Evolutionary conservation across 176 grass and related monocot genomes (phyloP).

Genomic region (Thinopyrum elongatum): DNA sequence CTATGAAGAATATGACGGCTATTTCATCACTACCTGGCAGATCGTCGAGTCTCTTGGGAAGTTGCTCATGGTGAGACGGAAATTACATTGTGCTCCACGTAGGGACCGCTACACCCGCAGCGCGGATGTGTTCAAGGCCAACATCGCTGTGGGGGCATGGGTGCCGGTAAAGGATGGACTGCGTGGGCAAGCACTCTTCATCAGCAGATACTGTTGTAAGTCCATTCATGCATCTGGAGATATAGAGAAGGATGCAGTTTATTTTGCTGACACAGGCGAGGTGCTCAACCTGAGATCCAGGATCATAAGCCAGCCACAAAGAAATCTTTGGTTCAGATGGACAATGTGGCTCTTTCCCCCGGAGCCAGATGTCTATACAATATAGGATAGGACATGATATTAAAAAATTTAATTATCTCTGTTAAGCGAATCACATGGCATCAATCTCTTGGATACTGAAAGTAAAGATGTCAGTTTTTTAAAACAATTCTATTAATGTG

Average conservation of each 20-base stretch:
- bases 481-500: too few relatives aligned
- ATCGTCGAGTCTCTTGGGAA: background rate
- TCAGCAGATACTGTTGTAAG: background rate
- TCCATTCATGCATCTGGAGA: background rate
- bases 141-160: background rate
- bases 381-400: too few relatives aligned
- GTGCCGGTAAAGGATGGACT: background rate
- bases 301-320: background rate
- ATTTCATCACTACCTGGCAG: background rate
- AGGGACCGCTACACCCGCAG: background rate
- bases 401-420: background rate
- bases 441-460: too few relatives aligned
- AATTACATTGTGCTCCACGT: background rate
- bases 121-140: background rate
- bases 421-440: too few relatives aligned
- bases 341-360: background rate
- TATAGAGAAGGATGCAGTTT: background rate
- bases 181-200: background rate
- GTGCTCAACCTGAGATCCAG: background rate
- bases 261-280: background rate
- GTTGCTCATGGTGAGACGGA: background rate
- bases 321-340: fast-evolving
- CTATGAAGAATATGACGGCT: background rate
- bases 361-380: background rate
- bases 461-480: too few relatives aligned